Evolutionary conservation across 2,329 filamentous ascomycete genomes (phyloP).

Genomic region (Penicillium sp.): DNA sequence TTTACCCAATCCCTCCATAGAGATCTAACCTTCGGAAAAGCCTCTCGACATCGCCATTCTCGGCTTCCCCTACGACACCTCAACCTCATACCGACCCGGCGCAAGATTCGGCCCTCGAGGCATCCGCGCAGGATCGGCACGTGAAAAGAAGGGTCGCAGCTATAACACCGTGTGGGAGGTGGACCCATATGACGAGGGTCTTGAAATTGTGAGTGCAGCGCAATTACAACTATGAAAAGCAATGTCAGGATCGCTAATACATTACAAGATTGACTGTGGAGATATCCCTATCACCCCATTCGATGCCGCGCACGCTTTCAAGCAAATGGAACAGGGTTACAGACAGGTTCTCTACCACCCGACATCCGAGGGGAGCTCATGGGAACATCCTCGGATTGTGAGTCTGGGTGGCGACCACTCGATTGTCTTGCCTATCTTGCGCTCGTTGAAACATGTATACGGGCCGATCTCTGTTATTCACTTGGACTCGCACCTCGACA

Average conservation of each 20-base stretch:
- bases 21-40: neutral
- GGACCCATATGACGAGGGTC: constrained; percentile 26
- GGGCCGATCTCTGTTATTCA: constrained; percentile 29
- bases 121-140: constrained; percentile 31
- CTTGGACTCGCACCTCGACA: constrained; percentile 33
- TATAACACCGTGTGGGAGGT: constrained; percentile 31
- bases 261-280: constrained; percentile 27
- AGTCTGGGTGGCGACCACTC: constrained; percentile 29
- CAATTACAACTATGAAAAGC: neutral
- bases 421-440: constrained; percentile 28
- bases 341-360: constrained; percentile 19
- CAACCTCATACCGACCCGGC: constrained; percentile 33
- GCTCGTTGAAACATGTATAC: constrained; percentile 25
- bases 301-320: constrained; percentile 25
- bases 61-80: constrained; percentile 38
- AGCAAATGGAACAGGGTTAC: constrained; percentile 29
- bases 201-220: constrained; percentile 15
- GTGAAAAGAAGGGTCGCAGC: constrained; percentile 31
- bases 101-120: constrained; percentile 35
- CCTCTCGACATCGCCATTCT: constrained; percentile 34
- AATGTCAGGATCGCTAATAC: neutral
- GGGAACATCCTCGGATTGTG: constrained; percentile 21
- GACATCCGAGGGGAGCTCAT: constrained; percentile 8
- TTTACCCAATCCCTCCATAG: neutral
- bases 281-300: constrained; percentile 32